Conservation (phyloP, 2,329 filamentous ascomycete species). For the Cytospora schulzeri region DNA sequence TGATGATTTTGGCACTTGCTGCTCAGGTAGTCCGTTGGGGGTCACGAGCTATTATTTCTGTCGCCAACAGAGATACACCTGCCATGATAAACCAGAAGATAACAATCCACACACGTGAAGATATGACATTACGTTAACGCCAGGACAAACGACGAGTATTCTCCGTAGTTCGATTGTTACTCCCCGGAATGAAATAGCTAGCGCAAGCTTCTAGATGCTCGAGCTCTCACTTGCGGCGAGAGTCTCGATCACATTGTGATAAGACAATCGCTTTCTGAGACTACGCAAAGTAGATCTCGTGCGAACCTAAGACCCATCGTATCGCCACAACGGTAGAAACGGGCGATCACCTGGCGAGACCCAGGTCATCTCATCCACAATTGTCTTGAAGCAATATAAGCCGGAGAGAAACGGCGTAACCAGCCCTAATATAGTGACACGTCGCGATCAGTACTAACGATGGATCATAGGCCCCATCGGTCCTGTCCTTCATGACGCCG, state of each 20-base stretch:
- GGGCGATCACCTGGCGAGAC: not conserved
- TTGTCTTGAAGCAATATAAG: not conserved
- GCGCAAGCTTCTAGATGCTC: too few species aligned
- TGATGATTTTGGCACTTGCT: too few species aligned
- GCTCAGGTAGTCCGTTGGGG: too few species aligned
- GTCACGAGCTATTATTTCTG: too few species aligned
- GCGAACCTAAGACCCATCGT: not conserved
- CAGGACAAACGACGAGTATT: too few species aligned
- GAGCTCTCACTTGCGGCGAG: not conserved
- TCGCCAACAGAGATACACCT: too few species aligned
- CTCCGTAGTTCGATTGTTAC: too few species aligned
- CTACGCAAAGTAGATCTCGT: not conserved
- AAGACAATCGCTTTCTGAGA: not conserved
- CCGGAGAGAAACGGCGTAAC: not conserved
- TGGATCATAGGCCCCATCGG: not conserved
- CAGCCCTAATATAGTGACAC: not conserved
- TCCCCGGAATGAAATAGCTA: too few species aligned
- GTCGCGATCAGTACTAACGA: not conserved
- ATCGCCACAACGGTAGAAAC: not conserved
- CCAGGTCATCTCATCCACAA: not conserved
- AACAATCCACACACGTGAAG: too few species aligned
- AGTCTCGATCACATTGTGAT: not conserved
- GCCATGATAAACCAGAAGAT: too few species aligned
- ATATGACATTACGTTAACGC: too few species aligned
- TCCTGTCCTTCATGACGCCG: not conserved